Conservation (phyloP, 306 rosid genomes). For the Cicer arietinum region DNA sequence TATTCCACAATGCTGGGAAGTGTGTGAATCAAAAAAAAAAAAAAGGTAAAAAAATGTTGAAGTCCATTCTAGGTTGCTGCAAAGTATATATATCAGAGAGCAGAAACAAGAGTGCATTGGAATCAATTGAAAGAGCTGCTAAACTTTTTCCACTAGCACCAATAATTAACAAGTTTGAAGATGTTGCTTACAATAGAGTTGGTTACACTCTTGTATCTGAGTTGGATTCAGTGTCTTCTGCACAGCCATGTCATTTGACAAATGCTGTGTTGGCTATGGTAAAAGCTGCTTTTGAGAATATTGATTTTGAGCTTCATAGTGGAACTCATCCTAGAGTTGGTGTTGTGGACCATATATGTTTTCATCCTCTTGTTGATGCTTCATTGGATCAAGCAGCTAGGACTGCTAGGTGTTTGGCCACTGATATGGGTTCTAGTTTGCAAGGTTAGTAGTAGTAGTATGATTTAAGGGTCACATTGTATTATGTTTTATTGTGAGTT, state of each 20-base stretch:
- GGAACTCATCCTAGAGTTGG: conserved; percentile 96
- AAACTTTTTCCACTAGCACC: conserved; percentile 67
- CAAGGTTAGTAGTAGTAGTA: conserved; percentile 65
- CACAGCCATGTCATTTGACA: conserved; percentile 55
- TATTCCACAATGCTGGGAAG: neutral
- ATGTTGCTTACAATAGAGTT: conserved; percentile 82
- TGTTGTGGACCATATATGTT: conserved; percentile 88
- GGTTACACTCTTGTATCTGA: conserved; percentile 87
- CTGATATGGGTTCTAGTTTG: conserved; percentile 61
- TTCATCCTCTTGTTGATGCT: conserved; percentile 74
- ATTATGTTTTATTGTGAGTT: neutral
- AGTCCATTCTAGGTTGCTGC: conserved; percentile 80
- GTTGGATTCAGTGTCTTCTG: conserved; percentile 44
- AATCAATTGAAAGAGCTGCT: conserved; percentile 72
- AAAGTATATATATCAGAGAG: conserved; percentile 93
- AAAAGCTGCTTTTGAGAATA: conserved; percentile 69
- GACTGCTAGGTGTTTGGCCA: conserved; percentile 66
- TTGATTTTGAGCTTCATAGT: conserved; percentile 66
- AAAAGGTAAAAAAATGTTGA: conserved; percentile 52
- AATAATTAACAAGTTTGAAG: conserved; percentile 78
- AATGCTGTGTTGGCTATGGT: conserved; percentile 78
- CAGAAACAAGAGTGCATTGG: conserved; percentile 73
- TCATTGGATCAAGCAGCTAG: conserved; percentile 69
- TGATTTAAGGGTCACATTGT: neutral
- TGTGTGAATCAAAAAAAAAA: neutral